Evolutionary conservation across 192 early-diverging fungal genomes (phyloP).

Genomic region (Linnemannia hyalina): DNA sequence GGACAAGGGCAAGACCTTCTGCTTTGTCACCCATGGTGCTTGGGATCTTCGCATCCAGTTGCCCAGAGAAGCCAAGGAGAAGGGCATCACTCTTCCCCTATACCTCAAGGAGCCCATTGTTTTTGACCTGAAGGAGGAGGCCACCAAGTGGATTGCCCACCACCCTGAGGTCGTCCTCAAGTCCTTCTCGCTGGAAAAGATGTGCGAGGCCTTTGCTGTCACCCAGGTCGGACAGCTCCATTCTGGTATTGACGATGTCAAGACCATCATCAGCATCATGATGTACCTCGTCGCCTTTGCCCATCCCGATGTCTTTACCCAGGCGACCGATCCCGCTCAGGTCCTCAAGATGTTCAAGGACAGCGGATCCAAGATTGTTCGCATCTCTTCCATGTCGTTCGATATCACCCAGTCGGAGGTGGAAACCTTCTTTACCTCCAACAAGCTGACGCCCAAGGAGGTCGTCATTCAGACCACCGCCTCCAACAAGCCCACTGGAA

Average conservation of each 20-base stretch:
- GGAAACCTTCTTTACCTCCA: constrained; percentile 70
- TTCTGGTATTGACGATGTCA: constrained; percentile 70
- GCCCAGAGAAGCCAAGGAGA: constrained; percentile 73
- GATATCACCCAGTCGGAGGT: constrained; percentile 72
- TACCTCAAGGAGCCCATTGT: constrained; percentile 72
- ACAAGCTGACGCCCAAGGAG: constrained; percentile 64
- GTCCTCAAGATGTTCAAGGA: constrained; percentile 74
- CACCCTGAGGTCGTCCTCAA: constrained; percentile 67
- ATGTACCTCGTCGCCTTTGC: constrained; percentile 62
- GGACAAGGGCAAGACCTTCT: constrained; percentile 65
- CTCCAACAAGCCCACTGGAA: constrained; percentile 71
- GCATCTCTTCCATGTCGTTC: constrained; percentile 72
- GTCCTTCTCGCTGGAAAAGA: constrained; percentile 66
- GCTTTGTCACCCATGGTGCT: constrained; percentile 81
- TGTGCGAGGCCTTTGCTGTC: constrained; percentile 70
- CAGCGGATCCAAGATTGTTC: constrained; percentile 72
- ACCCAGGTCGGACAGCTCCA: constrained; percentile 61
- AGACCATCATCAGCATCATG: constrained; percentile 73
- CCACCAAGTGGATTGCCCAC: constrained; percentile 71
- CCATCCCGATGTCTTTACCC: constrained; percentile 68
- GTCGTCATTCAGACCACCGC: constrained; percentile 73
- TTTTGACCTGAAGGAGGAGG: constrained; percentile 79
- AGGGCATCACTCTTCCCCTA: constrained; percentile 67
- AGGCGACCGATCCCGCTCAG: constrained; percentile 74
- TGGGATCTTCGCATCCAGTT: constrained; percentile 80